A percentile compares a stretch with the other conserved stretches of the same genome.
phyloP scores from a whole-genome alignment of 169 alveolate genomes.

The Babesia bovis region DNA sequence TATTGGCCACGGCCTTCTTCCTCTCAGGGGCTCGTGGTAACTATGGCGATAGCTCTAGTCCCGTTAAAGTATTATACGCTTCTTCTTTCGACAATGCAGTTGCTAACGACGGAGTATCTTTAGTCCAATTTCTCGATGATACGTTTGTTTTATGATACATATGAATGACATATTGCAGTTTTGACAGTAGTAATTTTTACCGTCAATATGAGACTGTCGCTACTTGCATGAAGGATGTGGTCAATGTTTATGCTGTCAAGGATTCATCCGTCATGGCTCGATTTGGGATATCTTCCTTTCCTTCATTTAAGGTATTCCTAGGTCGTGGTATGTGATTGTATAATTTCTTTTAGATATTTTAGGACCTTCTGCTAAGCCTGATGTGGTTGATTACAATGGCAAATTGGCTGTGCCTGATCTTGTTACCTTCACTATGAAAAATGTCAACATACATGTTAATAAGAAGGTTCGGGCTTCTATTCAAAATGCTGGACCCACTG shows the following conservation, averaged over 20 bases:
- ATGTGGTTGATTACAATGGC: slow-evolving; percentile 59
- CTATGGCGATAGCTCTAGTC: slow-evolving; percentile 7
- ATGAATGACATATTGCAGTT: slow-evolving; percentile 61
- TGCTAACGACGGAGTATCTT: slow-evolving; percentile 28
- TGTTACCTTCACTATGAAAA: slow-evolving; percentile 68
- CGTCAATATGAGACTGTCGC: slow-evolving; percentile 70
- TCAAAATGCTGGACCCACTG: slow-evolving; percentile 53
- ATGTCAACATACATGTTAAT: slow-evolving; percentile 72
- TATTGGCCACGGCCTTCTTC: slow-evolving; percentile 8
- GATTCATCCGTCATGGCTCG: slow-evolving; percentile 69
- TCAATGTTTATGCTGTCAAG: slow-evolving; percentile 75
- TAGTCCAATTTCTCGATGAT: slow-evolving; percentile 63
- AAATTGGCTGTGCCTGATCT: slow-evolving; percentile 43
- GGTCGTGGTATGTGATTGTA: slow-evolving; percentile 49
- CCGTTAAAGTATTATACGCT: not conserved
- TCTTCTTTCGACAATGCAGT: not conserved
- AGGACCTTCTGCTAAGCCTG: slow-evolving; percentile 63
- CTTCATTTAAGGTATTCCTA: slow-evolving; percentile 86
- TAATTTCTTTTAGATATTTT: slow-evolving; percentile 3
- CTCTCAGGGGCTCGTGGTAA: slow-evolving; percentile 4
- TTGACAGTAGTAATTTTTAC: slow-evolving; percentile 65
- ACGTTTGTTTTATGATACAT: slow-evolving; percentile 36
- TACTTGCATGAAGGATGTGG: slow-evolving; percentile 72
- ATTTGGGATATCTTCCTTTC: slow-evolving; percentile 84
- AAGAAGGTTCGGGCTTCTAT: slow-evolving; percentile 70